These are phyloP conservation scores for Gossypium trilobum DNA, from an alignment of 441 rosid species.

Conservation along the genomic window DNA sequence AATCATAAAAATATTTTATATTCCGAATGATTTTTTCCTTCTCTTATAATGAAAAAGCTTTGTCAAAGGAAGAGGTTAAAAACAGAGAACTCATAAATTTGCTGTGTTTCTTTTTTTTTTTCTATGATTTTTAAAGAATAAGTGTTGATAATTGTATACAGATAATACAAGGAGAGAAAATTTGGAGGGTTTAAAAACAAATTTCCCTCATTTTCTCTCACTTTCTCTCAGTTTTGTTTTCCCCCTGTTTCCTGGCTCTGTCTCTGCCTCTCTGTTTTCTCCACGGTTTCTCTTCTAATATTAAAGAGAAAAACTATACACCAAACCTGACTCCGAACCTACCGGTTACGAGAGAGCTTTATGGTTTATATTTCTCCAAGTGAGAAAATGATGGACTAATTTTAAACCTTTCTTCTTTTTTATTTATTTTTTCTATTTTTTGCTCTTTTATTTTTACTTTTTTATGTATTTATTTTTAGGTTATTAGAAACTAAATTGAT, in stretches of 20 bases:
- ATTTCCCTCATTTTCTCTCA: constrained; percentile 17
- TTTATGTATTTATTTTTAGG: background rate
- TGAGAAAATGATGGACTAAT: constrained; percentile 27
- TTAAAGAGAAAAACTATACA: constrained; percentile 33
- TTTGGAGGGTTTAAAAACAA: background rate
- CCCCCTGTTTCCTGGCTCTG: background rate
- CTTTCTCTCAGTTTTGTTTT: constrained; percentile 11
- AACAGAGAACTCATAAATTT: background rate
- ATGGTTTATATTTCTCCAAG: constrained; percentile 22
- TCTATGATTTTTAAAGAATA: background rate
- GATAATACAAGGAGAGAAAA: constrained; percentile 15
- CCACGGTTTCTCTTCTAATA: constrained; percentile 24
- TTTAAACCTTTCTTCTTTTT: constrained; percentile 10
- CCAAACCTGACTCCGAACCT: constrained; percentile 60
- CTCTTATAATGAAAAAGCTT: background rate
- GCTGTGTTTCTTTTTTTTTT: background rate
- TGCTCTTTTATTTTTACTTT: background rate
- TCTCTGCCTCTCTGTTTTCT: constrained; percentile 15
- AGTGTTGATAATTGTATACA: constrained; percentile 2
- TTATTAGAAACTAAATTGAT: background rate
- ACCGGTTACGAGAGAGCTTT: constrained; percentile 20
- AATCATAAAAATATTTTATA: background rate
- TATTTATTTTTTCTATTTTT: background rate
- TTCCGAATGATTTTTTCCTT: background rate
- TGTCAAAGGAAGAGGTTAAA: background rate